Conservation (phyloP, 495 filamentous ascomycete genomes). For the Copromyces sp. region DNA sequence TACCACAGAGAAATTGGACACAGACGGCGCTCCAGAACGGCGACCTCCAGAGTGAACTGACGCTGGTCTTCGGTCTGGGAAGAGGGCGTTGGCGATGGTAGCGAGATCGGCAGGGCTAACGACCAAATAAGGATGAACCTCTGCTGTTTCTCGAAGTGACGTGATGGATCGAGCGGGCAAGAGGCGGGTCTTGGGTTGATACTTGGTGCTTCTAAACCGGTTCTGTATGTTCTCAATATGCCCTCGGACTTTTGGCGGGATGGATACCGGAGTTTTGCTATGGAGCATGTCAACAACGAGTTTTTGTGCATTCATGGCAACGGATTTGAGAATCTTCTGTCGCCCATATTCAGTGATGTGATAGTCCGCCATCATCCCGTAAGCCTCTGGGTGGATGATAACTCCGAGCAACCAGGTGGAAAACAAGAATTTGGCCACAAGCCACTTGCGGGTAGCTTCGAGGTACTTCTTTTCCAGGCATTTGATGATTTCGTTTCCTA, state of each 20-base stretch:
- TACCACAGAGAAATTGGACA: constrained; percentile 49
- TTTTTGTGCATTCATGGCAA: constrained; percentile 67
- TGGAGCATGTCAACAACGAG: constrained; percentile 53
- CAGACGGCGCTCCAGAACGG: constrained; percentile 55
- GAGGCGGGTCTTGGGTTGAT: constrained; percentile 46
- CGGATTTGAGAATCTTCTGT: constrained; percentile 76
- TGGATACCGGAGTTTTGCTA: constrained; percentile 51
- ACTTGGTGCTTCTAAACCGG: constrained; percentile 46
- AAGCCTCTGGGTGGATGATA: constrained; percentile 80
- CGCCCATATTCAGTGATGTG: constrained; percentile 85
- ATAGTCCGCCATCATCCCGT: constrained; percentile 81
- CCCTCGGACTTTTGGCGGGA: constrained; percentile 53
- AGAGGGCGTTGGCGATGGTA: constrained; percentile 61
- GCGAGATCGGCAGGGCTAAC: constrained; percentile 63
- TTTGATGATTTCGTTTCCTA: constrained; percentile 70
- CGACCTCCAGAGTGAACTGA: constrained; percentile 44
- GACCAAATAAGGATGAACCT: constrained; percentile 64
- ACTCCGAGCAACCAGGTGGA: constrained; percentile 74
- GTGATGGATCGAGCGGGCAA: constrained; percentile 59
- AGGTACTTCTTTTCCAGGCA: constrained; percentile 65
- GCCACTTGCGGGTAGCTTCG: constrained; percentile 61
- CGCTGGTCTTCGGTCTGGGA: constrained; percentile 49
- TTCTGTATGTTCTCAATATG: constrained; percentile 70
- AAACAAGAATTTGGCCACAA: constrained; percentile 88
- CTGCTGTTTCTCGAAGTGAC: constrained; percentile 56